Base-by-base conservation (phyloP, 352 stramenopile genomes). In the Phytopythium helicoides region DNA sequence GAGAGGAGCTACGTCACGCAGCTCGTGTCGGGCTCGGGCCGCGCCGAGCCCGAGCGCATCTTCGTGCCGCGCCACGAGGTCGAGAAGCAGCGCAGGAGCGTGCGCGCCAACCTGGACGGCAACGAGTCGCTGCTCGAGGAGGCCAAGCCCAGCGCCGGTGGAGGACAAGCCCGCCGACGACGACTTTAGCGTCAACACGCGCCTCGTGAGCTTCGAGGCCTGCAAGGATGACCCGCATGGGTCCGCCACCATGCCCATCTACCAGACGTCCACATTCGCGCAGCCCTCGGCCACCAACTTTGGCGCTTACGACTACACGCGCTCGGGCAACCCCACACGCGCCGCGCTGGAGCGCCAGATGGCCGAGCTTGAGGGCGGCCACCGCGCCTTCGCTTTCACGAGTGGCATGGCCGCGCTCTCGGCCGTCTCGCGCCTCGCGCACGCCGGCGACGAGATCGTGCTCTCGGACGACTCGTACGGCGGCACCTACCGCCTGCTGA, bases 361-460 rank as follows among this genome's bases (percentile, higher is more conserved):
- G 68, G 93, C 93, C 6, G 82, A 87, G 56, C 58, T 95, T 7
- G 76, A 90, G 53, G 56, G 63, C 39, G 76, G 82, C 48, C 83
- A 88, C 62, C 73, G 71, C 37, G 84, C 80, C 16, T 96, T 97
- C 53, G 87, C 88, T 16, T 97, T 97, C 63, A 95, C 94, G 0
- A 98, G 89, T 22, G 96, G 96, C 52, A 98, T 99, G 94, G 95
- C 95, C 11, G 96, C 95, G 15, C 80, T 96, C n/a, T 92, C 89
- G 15, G 82, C 95, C 5, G 81, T 99, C 41, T 92, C 84, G 39
- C 80, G 96, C 33, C 76, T 98, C 18, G 88, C 97, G 33, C 79
- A 90, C 47, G 68, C 76, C 1, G 93, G 93, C n/a, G 81, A 98
- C 50, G 86, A 97, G 46, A 89, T 99, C 37, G 64, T 99, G 22